Percentiles rank a stretch among this genome's conserved stretches.
These are phyloP conservation scores for Dioszegia aurantiaca DNA, from an alignment of 768 basidiomycete genomes.

Conservation along the genomic window DNA sequence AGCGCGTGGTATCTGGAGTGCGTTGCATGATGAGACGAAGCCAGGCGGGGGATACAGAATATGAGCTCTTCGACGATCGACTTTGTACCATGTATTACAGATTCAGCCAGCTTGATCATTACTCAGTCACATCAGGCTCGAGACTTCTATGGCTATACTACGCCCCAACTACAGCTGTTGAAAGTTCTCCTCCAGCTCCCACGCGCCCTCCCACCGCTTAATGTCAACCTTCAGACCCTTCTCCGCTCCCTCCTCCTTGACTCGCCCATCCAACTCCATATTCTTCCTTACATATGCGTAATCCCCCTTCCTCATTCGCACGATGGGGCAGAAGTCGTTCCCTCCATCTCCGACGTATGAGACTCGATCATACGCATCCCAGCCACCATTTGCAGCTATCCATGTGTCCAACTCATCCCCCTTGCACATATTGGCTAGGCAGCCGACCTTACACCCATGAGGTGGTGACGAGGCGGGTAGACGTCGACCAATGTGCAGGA, in stretches of 20 bases:
- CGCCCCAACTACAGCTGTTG: conserved; percentile 20
- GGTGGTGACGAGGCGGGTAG: conserved; percentile 74
- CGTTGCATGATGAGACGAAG: conserved; percentile 33
- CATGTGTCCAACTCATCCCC: conserved; percentile 91
- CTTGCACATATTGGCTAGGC: conserved; percentile 98
- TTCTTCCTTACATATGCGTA: conserved; percentile 72
- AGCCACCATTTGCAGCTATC: conserved; percentile 61
- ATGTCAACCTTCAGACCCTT: conserved; percentile 69
- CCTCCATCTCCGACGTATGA: conserved; percentile 90
- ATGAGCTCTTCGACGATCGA: conserved; percentile 17
- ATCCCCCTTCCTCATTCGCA: conserved; percentile 78
- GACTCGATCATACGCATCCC: conserved; percentile 66
- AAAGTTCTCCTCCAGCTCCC: conserved; percentile 81
- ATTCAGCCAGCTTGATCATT: too few relatives aligned
- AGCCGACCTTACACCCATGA: conserved; percentile 80
- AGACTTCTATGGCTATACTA: too few relatives aligned
- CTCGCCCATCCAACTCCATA: conserved; percentile 75
- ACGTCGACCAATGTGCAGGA: conserved; percentile 69
- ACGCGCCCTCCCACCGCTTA: conserved; percentile 86
- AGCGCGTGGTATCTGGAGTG: conserved; percentile 49
- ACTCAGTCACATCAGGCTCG: too few relatives aligned
- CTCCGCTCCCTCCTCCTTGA: conserved; percentile 65
- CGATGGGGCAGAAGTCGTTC: conserved; percentile 92
- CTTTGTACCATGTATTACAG: too few relatives aligned
- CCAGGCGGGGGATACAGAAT: conserved; percentile 41